These are phyloP conservation scores for Talaromyces trachyspermus DNA, from an alignment of 495 filamentous ascomycete genomes.

Conservation along the genomic window DNA sequence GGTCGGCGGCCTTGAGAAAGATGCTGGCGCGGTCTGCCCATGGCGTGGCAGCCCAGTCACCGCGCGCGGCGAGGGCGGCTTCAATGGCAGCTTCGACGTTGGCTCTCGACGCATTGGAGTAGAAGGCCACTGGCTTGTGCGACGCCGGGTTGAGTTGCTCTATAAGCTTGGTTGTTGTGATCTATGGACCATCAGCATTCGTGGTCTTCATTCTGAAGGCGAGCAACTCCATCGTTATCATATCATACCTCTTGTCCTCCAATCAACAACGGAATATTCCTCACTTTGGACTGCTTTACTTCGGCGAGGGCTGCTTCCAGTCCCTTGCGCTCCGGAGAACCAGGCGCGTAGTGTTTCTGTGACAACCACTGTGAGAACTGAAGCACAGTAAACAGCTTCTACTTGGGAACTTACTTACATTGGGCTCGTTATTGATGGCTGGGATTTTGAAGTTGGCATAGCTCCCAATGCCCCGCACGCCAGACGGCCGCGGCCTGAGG, in stretches of 20 bases:
- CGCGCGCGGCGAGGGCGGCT: slow-evolving; percentile 72
- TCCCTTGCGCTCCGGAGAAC: slow-evolving; percentile 65
- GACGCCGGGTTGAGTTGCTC: slow-evolving; percentile 69
- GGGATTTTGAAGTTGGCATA: slow-evolving; percentile 78
- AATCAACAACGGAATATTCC: slow-evolving; percentile 72
- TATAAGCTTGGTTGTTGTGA: slow-evolving; percentile 28
- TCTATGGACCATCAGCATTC: slow-evolving; percentile 11
- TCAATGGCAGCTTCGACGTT: slow-evolving; percentile 72
- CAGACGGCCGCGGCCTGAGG: background rate
- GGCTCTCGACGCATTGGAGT: slow-evolving; percentile 63
- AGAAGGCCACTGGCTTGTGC: slow-evolving; percentile 65
- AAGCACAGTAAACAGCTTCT: background rate
- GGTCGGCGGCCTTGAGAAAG: slow-evolving; percentile 89
- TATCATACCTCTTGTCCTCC: slow-evolving; percentile 63
- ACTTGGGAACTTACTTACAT: slow-evolving; percentile 49
- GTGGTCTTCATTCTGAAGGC: too few species aligned
- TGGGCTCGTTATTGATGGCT: slow-evolving; percentile 83
- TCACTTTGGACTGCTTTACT: slow-evolving; percentile 49
- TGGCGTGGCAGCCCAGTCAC: slow-evolving; percentile 71
- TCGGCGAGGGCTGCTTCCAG: slow-evolving; percentile 61
- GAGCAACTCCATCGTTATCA: too few species aligned
- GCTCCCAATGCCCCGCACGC: slow-evolving; percentile 6
- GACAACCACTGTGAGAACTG: background rate
- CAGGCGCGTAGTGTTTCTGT: slow-evolving; percentile 82
- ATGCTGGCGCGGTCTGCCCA: slow-evolving; percentile 86